Percentiles rank a stretch among this genome's conserved stretches.
Conservation (phyloP, 2,329 filamentous ascomycete species). For the Dothistroma septosporum region DNA sequence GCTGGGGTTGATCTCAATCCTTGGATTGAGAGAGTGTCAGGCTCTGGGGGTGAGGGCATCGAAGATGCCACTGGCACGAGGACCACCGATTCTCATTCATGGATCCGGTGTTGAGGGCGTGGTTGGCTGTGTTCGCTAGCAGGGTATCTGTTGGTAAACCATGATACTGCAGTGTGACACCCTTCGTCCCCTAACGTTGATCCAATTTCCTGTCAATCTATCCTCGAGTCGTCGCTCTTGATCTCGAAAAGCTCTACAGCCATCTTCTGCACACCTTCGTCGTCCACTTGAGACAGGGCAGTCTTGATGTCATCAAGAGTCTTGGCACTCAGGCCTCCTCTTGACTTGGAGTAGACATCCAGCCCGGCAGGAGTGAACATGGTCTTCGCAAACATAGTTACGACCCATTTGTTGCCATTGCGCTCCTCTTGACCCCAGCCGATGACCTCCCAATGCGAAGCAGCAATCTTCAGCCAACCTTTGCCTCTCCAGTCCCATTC, state of each 20-base stretch:
- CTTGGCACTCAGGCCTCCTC: conserved; percentile 56
- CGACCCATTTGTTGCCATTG: conserved; percentile 57
- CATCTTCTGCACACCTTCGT: conserved; percentile 52
- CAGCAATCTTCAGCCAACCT: conserved; percentile 67
- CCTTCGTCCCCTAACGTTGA: too few relatives aligned
- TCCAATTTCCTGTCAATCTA: conserved; percentile 11
- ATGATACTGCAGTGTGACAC: too few relatives aligned
- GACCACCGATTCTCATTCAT: neutral
- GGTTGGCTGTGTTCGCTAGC: neutral
- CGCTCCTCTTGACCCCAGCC: conserved; percentile 61
- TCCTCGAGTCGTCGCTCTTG: conserved; percentile 32
- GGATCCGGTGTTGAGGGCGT: neutral
- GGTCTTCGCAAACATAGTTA: conserved; percentile 81
- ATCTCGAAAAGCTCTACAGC: conserved; percentile 48
- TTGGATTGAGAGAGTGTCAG: neutral
- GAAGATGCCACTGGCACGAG: neutral
- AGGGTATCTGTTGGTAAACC: too few relatives aligned
- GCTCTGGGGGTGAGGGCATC: neutral
- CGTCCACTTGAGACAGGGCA: conserved; percentile 51
- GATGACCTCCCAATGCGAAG: conserved; percentile 75
- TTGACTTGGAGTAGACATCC: conserved; percentile 68
- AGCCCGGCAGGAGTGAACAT: conserved; percentile 78
- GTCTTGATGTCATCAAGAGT: conserved; percentile 55
- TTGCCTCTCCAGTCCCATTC: conserved; percentile 75
- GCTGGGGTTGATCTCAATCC: neutral